Conservation (phyloP, 176 grass and related monocot species). For the Aegilops bicornis region DNA sequence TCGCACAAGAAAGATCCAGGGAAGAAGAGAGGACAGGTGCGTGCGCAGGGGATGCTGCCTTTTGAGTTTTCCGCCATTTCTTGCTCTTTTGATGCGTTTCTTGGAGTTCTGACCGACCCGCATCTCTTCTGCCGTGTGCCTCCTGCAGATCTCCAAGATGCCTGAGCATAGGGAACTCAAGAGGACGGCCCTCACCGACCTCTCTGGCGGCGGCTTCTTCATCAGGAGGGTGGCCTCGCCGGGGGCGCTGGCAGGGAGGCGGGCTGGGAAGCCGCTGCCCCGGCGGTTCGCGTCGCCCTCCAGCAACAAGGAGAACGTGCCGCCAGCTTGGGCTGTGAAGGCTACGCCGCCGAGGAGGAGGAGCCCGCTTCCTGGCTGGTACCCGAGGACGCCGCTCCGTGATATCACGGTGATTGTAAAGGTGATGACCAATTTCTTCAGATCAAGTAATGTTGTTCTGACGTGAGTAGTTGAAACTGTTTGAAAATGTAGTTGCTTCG, state of each 20-base stretch:
- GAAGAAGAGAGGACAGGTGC: not conserved
- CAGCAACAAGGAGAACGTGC: conserved; percentile 51
- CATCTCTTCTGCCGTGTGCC: not conserved
- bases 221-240: conserved; percentile 67
- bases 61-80: not conserved
- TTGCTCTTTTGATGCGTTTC: not conserved
- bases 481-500: not conserved
- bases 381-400: conserved; percentile 66
- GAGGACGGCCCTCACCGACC: conserved; percentile 18
- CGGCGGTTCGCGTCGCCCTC: conserved; percentile 16
- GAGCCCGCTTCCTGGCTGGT: conserved; percentile 79
- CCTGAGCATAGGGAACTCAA: conserved; percentile 43
- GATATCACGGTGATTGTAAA: conserved; percentile 62
- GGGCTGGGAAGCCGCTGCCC: conserved; percentile 10
- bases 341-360: conserved; percentile 32
- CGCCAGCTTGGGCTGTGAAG: conserved; percentile 34
- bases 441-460: not conserved
- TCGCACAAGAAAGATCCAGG: not conserved
- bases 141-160: conserved; percentile 41
- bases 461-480: not conserved
- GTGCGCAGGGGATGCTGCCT: not conserved
- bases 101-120: conserved; percentile 13
- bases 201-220: conserved; percentile 54
- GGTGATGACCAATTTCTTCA: conserved; percentile 28
- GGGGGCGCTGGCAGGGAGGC: conserved; percentile 23